Evolutionary conservation across 805 yeast species (phyloP), one percentile per base, ranked within the genome.

Genomic region (Yamadazyma scolyti): DNA sequence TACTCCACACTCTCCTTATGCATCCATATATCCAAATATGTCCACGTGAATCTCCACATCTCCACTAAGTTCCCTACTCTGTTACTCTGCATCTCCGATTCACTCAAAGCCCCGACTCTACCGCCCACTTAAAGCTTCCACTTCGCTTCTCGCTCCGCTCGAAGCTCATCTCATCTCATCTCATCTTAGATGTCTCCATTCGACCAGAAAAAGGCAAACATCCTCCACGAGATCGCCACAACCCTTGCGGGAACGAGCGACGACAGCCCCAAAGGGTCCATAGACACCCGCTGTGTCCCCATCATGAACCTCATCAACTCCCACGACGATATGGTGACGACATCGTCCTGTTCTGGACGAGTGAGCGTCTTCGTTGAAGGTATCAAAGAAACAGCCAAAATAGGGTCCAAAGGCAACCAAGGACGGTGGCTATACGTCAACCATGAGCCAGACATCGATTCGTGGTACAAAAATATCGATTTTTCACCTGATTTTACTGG

Each of bases 261-360:
- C 54, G 62, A 77, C n/a, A 82, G 94, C 2, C 96, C 96, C 10
- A 88, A 87, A 48, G 96, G 96, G 1, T 71, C 86, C 2, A 78
- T 86, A n/a, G 96, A 87, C 55, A 75, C 60, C 28, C 60, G 72
- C 13, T 80, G 94, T 45, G 47, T 80, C 9, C 95, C 95, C 2
- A 68, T 87, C 12, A 84, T 87, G 38, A 55, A 74, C 10, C 50
- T 79, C 10, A 80, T 87, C 44, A 87, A 87, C 47, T 43, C 69
- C 3, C 74, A 75, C 43, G 46, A 56, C 0, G 77, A 81, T 41
- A 71, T 82, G 77, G 93, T 87, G 8, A 86, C 95, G 2, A 87
- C 96, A 0, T 83, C 94, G 1, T 80, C 93, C 11, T 87, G 96
- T 43, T 84, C 95, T 0, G 96, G 96, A 3, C 64, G 96, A 47